Evolutionary conservation across 768 basidiomycete genomes (phyloP).

Genomic region (Erythrobasidium yunnanense): DNA sequence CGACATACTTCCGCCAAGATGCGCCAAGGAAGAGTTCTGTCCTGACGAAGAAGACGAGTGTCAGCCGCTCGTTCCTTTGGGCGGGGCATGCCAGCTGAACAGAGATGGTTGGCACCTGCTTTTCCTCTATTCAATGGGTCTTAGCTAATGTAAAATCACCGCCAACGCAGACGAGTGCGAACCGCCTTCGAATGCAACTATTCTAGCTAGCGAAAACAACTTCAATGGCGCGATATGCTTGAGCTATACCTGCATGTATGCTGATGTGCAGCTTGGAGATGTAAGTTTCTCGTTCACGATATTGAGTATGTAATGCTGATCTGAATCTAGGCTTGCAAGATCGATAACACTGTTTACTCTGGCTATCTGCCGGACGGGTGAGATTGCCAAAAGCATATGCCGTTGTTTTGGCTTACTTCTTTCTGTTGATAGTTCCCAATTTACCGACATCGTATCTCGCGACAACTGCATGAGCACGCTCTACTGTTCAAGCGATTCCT

Average conservation of each 20-base stretch:
- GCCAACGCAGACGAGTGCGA: conserved; percentile 60
- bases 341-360: conserved; percentile 70
- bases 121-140: not conserved
- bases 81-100: conserved; percentile 67
- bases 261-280: conserved; percentile 53
- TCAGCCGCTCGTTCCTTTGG: conserved; percentile 52
- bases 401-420: too few species aligned
- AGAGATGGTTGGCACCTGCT: conserved; percentile 58
- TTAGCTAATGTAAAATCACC: conserved; percentile 11
- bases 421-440: conserved; percentile 46
- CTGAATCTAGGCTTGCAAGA: conserved; percentile 50
- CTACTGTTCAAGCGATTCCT: conserved; percentile 8
- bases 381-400: too few species aligned
- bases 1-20: conserved; percentile 51
- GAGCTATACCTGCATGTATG: conserved; percentile 70
- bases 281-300: not conserved
- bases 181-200: conserved; percentile 55
- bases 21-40: conserved; percentile 58
- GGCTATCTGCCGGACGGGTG: conserved; percentile 50
- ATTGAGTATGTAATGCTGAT: not conserved
- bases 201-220: conserved; percentile 52
- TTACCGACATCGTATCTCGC: conserved; percentile 68
- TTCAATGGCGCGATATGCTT: conserved; percentile 74
- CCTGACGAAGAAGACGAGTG: conserved; percentile 71
- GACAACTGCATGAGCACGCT: conserved; percentile 10